Evolutionary conservation across 805 yeast genomes (phyloP), one percentile per base, ranked within the genome.

Genomic region (Candida parachauliodes): DNA sequence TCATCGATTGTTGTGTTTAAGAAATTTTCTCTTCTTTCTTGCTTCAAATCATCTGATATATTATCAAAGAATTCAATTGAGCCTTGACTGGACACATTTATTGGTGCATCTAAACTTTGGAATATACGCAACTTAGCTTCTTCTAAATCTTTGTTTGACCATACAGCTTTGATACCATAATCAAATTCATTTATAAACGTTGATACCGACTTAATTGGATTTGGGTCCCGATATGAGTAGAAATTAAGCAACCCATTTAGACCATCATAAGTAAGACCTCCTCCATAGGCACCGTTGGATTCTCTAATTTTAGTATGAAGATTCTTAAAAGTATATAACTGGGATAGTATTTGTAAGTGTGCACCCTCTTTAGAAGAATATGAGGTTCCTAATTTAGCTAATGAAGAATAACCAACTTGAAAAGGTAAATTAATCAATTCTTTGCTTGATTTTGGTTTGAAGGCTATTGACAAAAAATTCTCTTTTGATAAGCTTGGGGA

Each of bases 201-300:
- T 2, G 67, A 60, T 8, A 86, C 57, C 2, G 96, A 83, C 45
- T 78, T 76, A 26, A 72, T 54, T 1, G 96, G 87, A 46, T 86
- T 82, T 12, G 98, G 98, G 58, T 93, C 98, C 49, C 98, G 75
- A 65, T 91, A 93, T 0, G 98, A 88, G 62, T 83, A 93, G 62
- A 73, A 88, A 23, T 84, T 75, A 51, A 91, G 77, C 2, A 81
- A 50, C 0, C 97, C 98, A 35, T 84, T 87, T 16, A 86, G 55
- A 0, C 91, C 88, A 55, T 82, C 85, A 57, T 81, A 93, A 6
- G 76, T 64, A 4, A 95, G 84, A 3, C 98, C 98, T 5, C 96
- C 98, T 6, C 98, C 98, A 55, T 93, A 93, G 0, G 98, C 98
- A 42, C 98, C 98, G 40, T 96, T 96, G 52, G 91, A 79, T 55